Percentiles rank a stretch among this genome's conserved stretches.
These are phyloP conservation scores for Leccinum aurantiacum DNA, from an alignment of 768 basidiomycete genomes.

Conservation along the genomic window DNA sequence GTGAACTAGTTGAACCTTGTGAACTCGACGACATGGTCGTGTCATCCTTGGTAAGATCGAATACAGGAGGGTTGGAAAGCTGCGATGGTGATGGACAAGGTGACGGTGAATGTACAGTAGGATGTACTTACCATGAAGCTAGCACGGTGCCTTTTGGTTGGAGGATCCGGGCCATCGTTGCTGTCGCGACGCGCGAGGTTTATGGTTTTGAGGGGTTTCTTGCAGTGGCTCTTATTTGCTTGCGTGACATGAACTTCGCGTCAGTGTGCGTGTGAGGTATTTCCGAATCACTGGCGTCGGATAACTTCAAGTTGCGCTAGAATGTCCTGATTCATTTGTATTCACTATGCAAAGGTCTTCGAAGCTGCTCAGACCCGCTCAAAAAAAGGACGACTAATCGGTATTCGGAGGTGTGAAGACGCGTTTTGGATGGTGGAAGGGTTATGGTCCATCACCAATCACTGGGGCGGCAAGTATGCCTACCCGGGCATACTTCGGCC, in stretches of 20 bases:
- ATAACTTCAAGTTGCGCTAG: too few species aligned
- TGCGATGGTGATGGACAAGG: neutral
- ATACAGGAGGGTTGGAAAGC: slow-evolving; percentile 25
- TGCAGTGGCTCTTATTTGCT: slow-evolving; percentile 14
- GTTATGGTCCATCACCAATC: too few species aligned
- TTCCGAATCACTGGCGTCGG: too few species aligned
- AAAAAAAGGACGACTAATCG: too few species aligned
- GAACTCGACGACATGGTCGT: slow-evolving; percentile 6
- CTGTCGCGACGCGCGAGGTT: slow-evolving; percentile 17
- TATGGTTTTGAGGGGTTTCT: slow-evolving; percentile 24
- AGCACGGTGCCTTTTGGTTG: slow-evolving; percentile 20
- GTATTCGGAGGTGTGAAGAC: too few species aligned
- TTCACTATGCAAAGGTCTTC: too few species aligned
- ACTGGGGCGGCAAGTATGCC: too few species aligned
- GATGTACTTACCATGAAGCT: slow-evolving; percentile 11
- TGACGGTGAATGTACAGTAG: neutral
- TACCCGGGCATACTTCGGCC: too few species aligned
- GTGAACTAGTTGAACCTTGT: slow-evolving; percentile 2
- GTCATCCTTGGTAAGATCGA: slow-evolving; percentile 23
- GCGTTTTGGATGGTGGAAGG: too few species aligned
- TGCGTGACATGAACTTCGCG: slow-evolving; percentile 19
- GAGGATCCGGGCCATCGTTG: slow-evolving; percentile 18
- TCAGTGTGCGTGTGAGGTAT: too few species aligned
- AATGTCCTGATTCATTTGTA: too few species aligned
- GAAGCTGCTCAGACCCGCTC: too few species aligned